These are phyloP conservation scores for Lachnellula hyalina DNA, from an alignment of 2,329 filamentous ascomycete genomes.

Conservation along the genomic window DNA sequence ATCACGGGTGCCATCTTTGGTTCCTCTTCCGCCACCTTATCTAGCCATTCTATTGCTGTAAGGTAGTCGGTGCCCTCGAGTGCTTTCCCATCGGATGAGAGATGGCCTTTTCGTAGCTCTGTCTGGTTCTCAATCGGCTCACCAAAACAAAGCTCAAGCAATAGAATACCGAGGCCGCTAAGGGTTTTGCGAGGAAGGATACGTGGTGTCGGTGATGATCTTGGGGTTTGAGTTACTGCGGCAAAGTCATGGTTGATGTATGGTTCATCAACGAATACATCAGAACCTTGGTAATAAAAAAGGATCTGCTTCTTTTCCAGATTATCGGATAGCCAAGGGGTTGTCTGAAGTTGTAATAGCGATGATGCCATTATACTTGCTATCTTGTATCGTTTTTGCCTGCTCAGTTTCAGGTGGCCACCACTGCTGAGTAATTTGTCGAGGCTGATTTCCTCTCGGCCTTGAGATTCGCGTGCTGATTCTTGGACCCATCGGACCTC, in stretches of 20 bases:
- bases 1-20: constrained; percentile 17
- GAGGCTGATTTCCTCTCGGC: constrained; percentile 10
- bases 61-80: constrained; percentile 16
- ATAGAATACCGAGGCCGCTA: constrained; percentile 19
- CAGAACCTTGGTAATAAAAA: constrained; percentile 14
- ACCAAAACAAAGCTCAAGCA: constrained; percentile 26
- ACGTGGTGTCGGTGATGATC: neutral
- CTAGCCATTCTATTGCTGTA: constrained; percentile 19
- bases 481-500: constrained; percentile 1
- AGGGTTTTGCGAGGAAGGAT: constrained; percentile 12
- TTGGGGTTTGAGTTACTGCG: neutral
- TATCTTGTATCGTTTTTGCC: constrained; percentile 20
- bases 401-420: constrained; percentile 5
- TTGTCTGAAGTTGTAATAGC: constrained; percentile 21
- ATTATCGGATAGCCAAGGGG: constrained; percentile 20
- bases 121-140: constrained; percentile 20
- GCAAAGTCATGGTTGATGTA: constrained; percentile 15
- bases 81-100: constrained; percentile 14
- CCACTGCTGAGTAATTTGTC: constrained; percentile 12
- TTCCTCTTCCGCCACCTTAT: constrained; percentile 19
- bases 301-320: constrained; percentile 22
- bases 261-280: constrained; percentile 17
- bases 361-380: constrained; percentile 22
- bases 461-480: neutral
- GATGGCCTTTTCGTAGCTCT: constrained; percentile 8